A percentile compares a stretch with the other conserved stretches of the same genome.
These are phyloP conservation scores for Trichocomaceae sp. DNA, from an alignment of 2,329 filamentous ascomycete genomes.

Conservation along the genomic window DNA sequence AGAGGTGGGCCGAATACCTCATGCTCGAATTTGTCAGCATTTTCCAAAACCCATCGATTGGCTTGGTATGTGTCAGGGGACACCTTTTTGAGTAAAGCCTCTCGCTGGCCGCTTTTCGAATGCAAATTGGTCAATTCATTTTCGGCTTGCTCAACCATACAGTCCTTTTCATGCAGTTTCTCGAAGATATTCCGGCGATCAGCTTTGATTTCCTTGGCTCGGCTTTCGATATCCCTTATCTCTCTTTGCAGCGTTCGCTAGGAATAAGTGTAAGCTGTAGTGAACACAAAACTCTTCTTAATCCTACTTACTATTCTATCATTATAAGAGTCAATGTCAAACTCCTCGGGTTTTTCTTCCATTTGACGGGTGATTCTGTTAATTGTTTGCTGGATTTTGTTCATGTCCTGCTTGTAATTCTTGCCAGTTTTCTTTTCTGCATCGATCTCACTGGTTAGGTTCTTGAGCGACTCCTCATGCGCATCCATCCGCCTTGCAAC, in stretches of 20 bases:
- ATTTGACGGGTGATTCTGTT: slow-evolving; percentile 57
- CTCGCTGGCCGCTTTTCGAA: slow-evolving; percentile 68
- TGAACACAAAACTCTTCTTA: background rate
- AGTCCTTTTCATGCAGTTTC: slow-evolving; percentile 30
- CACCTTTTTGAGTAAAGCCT: slow-evolving; percentile 55
- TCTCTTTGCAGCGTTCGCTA: slow-evolving; percentile 52
- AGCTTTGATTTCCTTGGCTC: slow-evolving; percentile 38
- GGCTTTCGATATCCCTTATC: slow-evolving; percentile 29
- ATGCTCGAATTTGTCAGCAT: slow-evolving; percentile 63
- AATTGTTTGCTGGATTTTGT: slow-evolving; percentile 51
- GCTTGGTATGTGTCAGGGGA: slow-evolving; percentile 61
- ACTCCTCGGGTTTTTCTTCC: slow-evolving; percentile 57
- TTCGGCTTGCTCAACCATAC: slow-evolving; percentile 38
- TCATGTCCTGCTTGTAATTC: slow-evolving; percentile 48
- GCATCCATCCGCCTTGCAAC: slow-evolving; percentile 39
- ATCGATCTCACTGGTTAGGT: slow-evolving; percentile 37
- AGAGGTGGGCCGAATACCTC: slow-evolving; percentile 76
- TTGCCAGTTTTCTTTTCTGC: slow-evolving; percentile 48
- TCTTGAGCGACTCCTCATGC: slow-evolving; percentile 30
- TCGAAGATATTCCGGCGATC: slow-evolving; percentile 27
- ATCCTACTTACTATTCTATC: slow-evolving; percentile 57
- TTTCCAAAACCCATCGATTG: slow-evolving; percentile 75
- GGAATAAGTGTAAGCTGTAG: slow-evolving; percentile 21
- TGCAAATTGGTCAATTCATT: slow-evolving; percentile 55
- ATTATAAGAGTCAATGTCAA: slow-evolving; percentile 66